These are phyloP conservation scores for Umbelopsis sp. DNA, from an alignment of 192 early-diverging fungal species.

Conservation along the genomic window DNA sequence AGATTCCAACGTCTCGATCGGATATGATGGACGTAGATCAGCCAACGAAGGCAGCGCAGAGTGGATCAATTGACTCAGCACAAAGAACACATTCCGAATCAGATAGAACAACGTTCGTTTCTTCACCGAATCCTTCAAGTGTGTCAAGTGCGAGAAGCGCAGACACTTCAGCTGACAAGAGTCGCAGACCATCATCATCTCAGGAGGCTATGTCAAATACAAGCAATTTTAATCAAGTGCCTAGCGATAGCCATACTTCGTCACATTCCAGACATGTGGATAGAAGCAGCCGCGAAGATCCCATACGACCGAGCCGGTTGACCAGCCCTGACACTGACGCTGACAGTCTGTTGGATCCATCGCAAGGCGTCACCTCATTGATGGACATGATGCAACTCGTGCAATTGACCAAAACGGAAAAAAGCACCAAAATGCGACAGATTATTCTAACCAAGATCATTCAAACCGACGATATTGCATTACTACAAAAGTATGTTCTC, in stretches of 20 bases:
- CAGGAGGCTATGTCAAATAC: too few species aligned
- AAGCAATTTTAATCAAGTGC: too few species aligned
- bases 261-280: not conserved
- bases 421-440: conserved; percentile 5
- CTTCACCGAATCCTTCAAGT: too few species aligned
- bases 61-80: too few species aligned
- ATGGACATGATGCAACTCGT: conserved; percentile 18
- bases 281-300: not conserved
- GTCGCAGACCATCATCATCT: too few species aligned
- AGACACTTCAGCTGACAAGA: too few species aligned
- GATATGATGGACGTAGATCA: too few species aligned
- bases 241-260: not conserved
- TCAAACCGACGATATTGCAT: conserved; percentile 10
- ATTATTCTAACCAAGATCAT: conserved; percentile 1
- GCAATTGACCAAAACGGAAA: conserved; percentile 15
- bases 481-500: conserved; percentile 1
- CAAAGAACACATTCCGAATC: too few species aligned
- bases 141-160: too few species aligned
- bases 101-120: too few species aligned
- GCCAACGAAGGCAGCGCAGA: too few species aligned
- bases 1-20: too few species aligned
- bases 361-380: conserved; percentile 12
- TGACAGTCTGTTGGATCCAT: conserved; percentile 18
- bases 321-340: not conserved
- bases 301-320: not conserved